phyloP scores from a whole-genome alignment of 2,329 filamentous ascomycete species.

The Neofusicoccum sp. region DNA sequence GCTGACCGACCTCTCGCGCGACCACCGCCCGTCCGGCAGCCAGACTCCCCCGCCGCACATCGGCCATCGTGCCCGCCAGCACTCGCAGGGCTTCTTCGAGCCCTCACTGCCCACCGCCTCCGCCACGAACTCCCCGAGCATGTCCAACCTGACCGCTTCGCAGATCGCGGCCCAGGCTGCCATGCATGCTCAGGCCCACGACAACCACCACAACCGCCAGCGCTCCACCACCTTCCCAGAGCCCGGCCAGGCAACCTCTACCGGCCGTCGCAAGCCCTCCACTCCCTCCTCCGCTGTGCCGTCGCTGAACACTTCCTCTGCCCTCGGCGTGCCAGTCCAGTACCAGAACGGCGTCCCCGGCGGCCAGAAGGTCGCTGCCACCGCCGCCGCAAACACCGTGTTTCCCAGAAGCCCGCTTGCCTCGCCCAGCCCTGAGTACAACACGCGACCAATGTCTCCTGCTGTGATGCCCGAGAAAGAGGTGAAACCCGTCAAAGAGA shows the following conservation, averaged over 20 bases:
- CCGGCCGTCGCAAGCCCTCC: slow-evolving; percentile 53
- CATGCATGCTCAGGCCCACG: slow-evolving; percentile 61
- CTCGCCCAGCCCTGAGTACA: slow-evolving; percentile 37
- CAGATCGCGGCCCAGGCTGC: slow-evolving; percentile 81
- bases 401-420: slow-evolving; percentile 65
- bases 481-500: slow-evolving; percentile 67
- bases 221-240: slow-evolving; percentile 74
- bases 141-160: slow-evolving; percentile 62
- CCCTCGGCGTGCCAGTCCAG: slow-evolving; percentile 25
- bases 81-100: slow-evolving; percentile 77
- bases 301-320: background rate
- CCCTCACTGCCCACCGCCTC: slow-evolving; percentile 67
- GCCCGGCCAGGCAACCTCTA: slow-evolving; percentile 38
- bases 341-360: slow-evolving; percentile 66
- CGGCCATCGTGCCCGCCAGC: slow-evolving; percentile 65
- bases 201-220: slow-evolving; percentile 60
- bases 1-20: slow-evolving; percentile 35
- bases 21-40: slow-evolving; percentile 49
- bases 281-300: slow-evolving; percentile 54
- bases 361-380: slow-evolving; percentile 65
- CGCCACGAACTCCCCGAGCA: slow-evolving; percentile 57
- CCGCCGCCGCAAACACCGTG: slow-evolving; percentile 71
- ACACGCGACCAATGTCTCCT: slow-evolving; percentile 28
- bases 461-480: slow-evolving; percentile 51
- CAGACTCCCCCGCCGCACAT: slow-evolving; percentile 44